Evolutionary conservation across 805 yeast genomes (phyloP), one percentile per base, ranked within the genome.

Genomic region (Brettanomyces bruxellensis): DNA sequence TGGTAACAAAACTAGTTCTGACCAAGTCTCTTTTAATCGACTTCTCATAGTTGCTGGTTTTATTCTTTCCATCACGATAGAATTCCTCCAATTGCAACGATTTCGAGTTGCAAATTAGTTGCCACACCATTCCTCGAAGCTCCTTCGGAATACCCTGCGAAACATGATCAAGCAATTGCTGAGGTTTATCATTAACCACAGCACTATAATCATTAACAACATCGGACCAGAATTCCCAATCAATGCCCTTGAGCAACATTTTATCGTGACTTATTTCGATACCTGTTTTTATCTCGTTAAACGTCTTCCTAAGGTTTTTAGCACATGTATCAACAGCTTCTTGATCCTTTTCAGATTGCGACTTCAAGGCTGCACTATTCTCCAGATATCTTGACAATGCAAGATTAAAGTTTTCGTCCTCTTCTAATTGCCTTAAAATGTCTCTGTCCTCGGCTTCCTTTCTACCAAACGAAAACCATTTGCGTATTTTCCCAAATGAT

Each of bases 111-210:
- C 95, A 75, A 47, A 89, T 82, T 43, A 88, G 70, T 66, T 90
- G 97, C 99, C 99, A 91, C 22, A 91, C 76, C 52, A 90, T 80
- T 2, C 96, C 95, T 51, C 98, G 71, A 44, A 91, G 72, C 51
- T 85, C 93, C 40, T 75, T 68, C 12, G 99, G 98, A 38, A 91
- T 81, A 43, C 98, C 98, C 8, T 68, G 67, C 22, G 82, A 73
- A 18, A 93, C 76, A 40, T 84, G 79, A 36, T 65, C 59, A 41
- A 81, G 74, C 48, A 91, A 70, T 51, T 71, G 71, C 12, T 73
- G 73, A 0, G 90, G 81, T 25, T 79, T 78, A 22, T 73, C 67
- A 45, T 75, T 70, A 2, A 89, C 89, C 7, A 84, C 80, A 0
- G 64, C 59, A n/a, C 80, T 71, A 58, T 88, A 87, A 60, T 89